phyloP scores from a whole-genome alignment of 495 filamentous ascomycete genomes.

The Pseudevernia furfuracea region DNA sequence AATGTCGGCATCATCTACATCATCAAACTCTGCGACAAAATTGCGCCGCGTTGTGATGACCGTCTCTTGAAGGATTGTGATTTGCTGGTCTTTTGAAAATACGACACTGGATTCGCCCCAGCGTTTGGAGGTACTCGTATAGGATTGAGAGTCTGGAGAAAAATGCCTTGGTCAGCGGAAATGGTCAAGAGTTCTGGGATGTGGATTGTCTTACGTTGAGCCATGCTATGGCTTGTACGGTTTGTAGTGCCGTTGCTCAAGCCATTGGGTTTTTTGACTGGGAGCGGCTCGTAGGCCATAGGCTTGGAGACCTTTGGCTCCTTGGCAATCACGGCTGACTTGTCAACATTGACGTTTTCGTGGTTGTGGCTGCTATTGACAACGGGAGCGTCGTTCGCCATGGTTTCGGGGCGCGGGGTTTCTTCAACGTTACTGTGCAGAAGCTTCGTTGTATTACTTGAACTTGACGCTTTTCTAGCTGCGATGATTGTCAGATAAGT shows the following conservation, averaged over 20 bases:
- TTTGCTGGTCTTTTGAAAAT: conserved; percentile 18
- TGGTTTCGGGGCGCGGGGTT: background rate
- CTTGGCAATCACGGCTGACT: background rate
- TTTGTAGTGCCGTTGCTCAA: conserved; percentile 5
- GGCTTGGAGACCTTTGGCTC: background rate
- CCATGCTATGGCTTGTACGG: conserved; percentile 1
- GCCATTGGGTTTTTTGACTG: background rate
- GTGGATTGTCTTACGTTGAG: conserved; percentile 3
- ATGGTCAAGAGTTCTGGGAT: background rate
- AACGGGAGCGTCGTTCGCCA: background rate
- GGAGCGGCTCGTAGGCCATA: background rate
- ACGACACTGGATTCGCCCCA: conserved; percentile 7
- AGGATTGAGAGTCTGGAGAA: background rate
- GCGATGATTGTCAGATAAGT: background rate
- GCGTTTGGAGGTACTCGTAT: conserved; percentile 6
- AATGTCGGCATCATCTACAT: conserved; percentile 20
- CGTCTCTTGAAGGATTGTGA: conserved; percentile 23
- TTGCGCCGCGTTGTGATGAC: conserved; percentile 16
- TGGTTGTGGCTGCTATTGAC: conserved; percentile 7
- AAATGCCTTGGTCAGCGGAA: background rate
- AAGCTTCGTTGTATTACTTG: background rate
- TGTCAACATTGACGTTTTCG: conserved; percentile 1
- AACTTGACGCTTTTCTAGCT: conserved; percentile 10
- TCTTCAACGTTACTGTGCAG: background rate
- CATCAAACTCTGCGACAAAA: conserved; percentile 17